Conservation (phyloP, 768 basidiomycete species). For the Sporobolomyces phaffii region DNA sequence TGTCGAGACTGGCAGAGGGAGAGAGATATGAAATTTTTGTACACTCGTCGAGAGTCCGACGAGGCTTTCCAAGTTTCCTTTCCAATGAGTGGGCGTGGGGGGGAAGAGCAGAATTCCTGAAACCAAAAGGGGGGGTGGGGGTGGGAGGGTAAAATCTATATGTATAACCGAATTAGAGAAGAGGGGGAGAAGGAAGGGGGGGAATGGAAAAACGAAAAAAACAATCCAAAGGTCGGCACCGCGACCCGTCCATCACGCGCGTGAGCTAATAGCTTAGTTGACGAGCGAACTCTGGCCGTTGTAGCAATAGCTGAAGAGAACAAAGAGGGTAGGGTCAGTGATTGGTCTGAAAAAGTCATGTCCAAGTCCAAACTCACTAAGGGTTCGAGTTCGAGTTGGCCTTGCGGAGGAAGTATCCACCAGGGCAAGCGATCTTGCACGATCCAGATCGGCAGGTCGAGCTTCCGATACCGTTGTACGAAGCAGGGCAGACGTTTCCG, state of each 20-base stretch:
- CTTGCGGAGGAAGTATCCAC: constrained; percentile 12
- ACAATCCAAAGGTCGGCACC: too few species aligned
- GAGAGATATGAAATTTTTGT: too few species aligned
- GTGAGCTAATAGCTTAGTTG: not conserved
- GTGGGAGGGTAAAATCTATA: not conserved
- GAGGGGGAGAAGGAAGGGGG: not conserved
- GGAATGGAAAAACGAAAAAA: too few species aligned
- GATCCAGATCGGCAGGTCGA: constrained; percentile 1
- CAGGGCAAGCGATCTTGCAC: constrained; percentile 24
- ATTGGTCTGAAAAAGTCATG: too few species aligned
- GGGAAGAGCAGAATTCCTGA: too few species aligned
- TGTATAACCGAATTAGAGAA: not conserved
- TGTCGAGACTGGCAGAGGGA: too few species aligned
- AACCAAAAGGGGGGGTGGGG: too few species aligned
- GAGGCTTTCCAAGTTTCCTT: too few species aligned
- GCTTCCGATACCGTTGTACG: constrained; percentile 31
- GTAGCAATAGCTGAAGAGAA: constrained; percentile 27
- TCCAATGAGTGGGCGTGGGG: too few species aligned
- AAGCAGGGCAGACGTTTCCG: constrained; percentile 23
- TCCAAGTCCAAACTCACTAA: constrained; percentile 8
- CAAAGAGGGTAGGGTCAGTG: not conserved
- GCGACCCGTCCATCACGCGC: too few species aligned
- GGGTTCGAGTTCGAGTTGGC: constrained; percentile 20
- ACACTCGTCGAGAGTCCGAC: too few species aligned
- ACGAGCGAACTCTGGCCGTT: constrained; percentile 8